Evolutionary conservation across 2,329 filamentous ascomycete species (phyloP).

Genomic region (Ophiostoma ulmi): DNA sequence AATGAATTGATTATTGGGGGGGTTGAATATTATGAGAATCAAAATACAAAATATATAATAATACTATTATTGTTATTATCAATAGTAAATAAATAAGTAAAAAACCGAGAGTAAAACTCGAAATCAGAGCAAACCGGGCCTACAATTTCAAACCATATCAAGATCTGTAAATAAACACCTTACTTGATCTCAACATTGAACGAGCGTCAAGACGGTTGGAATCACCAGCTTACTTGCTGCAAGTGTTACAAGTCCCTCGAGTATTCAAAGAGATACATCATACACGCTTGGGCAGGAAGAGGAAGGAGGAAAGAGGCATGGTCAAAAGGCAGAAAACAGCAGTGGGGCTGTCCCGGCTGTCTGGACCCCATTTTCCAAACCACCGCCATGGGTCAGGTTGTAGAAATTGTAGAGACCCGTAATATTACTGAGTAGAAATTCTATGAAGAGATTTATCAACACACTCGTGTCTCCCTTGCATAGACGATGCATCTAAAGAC

Average conservation of each 20-base stretch:
- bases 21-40: no score
- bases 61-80: no score
- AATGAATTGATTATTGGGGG: no score
- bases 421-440: neutral
- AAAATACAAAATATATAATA: no score
- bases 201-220: neutral
- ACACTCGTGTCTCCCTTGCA: slow-evolving; percentile 8
- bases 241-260: neutral
- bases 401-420: neutral
- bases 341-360: slow-evolving; percentile 18
- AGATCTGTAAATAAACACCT: no score
- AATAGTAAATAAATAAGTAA: no score
- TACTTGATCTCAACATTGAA: neutral
- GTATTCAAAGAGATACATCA: neutral
- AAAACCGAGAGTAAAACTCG: no score
- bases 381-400: slow-evolving; percentile 13
- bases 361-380: slow-evolving; percentile 24
- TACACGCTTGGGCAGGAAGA: neutral
- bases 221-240: neutral
- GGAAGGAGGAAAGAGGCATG: slow-evolving; percentile 4
- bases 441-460: neutral
- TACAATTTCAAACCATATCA: no score
- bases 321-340: neutral
- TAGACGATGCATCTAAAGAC: neutral
- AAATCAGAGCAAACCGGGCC: no score